Conservation (phyloP, 306 rosid genomes). For the Sophora flavescens region DNA sequence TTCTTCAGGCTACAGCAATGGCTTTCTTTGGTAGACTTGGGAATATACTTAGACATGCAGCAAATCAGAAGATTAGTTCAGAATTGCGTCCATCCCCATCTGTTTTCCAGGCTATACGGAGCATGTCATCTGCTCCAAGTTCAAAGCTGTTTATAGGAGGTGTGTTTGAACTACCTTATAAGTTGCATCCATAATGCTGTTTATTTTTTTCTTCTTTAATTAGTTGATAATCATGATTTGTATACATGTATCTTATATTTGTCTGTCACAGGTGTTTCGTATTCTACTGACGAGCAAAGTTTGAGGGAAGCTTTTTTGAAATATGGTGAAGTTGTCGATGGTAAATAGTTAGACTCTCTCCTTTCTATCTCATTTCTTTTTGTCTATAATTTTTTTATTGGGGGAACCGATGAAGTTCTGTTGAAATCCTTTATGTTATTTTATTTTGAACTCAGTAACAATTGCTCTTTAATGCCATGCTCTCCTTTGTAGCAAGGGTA, state of each 20-base stretch:
- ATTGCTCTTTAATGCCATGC: slow-evolving; percentile 13
- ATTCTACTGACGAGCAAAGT: slow-evolving; percentile 68
- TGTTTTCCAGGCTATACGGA: slow-evolving; percentile 67
- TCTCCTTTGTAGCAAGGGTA: slow-evolving; percentile 66
- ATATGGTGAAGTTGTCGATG: slow-evolving; percentile 86
- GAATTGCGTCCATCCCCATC: slow-evolving; percentile 61
- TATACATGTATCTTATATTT: neutral
- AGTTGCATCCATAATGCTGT: neutral
- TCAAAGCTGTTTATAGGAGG: slow-evolving; percentile 92
- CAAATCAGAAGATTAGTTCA: slow-evolving; percentile 55
- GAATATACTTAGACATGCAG: slow-evolving; percentile 65
- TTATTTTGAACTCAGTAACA: neutral
- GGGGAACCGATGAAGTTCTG: neutral
- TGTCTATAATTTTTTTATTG: neutral
- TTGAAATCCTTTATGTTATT: neutral
- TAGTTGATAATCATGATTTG: slow-evolving; percentile 2
- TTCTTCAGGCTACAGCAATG: slow-evolving; percentile 61
- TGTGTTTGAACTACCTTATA: slow-evolving; percentile 31
- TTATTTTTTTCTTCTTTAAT: neutral
- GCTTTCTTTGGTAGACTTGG: slow-evolving; percentile 87
- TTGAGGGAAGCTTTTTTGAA: slow-evolving; percentile 75
- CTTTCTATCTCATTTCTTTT: neutral
- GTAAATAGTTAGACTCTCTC: slow-evolving; percentile 46
- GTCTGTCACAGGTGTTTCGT: slow-evolving; percentile 70
- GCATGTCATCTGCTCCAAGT: slow-evolving; percentile 65